These are phyloP conservation scores for Fusarium sacchari DNA, from an alignment of 2,329 filamentous ascomycete genomes.

Conservation along the genomic window DNA sequence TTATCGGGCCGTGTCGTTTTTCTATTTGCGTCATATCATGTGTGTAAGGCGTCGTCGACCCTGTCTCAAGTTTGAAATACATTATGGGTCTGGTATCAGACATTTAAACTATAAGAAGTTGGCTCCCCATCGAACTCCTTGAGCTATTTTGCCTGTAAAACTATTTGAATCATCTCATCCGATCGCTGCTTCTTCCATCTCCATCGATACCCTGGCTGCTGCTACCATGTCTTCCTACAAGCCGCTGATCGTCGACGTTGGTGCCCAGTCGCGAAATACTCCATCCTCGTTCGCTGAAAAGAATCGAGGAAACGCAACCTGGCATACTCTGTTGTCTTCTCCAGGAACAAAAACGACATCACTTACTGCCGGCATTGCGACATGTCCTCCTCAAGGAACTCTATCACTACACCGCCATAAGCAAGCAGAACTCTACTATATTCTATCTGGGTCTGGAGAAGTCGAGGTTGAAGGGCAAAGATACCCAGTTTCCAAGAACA, in stretches of 20 bases:
- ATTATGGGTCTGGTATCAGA: neutral
- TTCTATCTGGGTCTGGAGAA: slow-evolving; percentile 35
- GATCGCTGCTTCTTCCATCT: neutral
- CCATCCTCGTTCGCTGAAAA: slow-evolving; percentile 20
- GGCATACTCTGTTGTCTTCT: slow-evolving; percentile 37
- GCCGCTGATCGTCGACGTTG: slow-evolving; percentile 21
- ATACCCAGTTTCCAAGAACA: slow-evolving; percentile 23
- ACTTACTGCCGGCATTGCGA: slow-evolving; percentile 34
- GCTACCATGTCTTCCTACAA: slow-evolving; percentile 2
- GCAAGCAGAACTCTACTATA: slow-evolving; percentile 43
- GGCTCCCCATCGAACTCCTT: neutral
- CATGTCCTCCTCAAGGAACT: slow-evolving; percentile 33
- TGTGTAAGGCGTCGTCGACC: neutral
- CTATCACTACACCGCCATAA: slow-evolving; percentile 41
- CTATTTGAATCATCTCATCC: neutral
- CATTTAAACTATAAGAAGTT: neutral
- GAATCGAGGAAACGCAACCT: slow-evolving; percentile 29
- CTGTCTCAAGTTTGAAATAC: neutral
- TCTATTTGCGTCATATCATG: neutral
- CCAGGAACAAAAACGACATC: slow-evolving; percentile 22
- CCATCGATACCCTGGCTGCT: neutral
- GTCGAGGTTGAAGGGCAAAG: slow-evolving; percentile 35
- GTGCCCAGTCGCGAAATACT: neutral
- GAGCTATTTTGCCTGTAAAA: neutral
- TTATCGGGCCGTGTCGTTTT: neutral